Evolutionary conservation across 139 green algal species (phyloP).

Genomic region (Picochlorum sp.): DNA sequence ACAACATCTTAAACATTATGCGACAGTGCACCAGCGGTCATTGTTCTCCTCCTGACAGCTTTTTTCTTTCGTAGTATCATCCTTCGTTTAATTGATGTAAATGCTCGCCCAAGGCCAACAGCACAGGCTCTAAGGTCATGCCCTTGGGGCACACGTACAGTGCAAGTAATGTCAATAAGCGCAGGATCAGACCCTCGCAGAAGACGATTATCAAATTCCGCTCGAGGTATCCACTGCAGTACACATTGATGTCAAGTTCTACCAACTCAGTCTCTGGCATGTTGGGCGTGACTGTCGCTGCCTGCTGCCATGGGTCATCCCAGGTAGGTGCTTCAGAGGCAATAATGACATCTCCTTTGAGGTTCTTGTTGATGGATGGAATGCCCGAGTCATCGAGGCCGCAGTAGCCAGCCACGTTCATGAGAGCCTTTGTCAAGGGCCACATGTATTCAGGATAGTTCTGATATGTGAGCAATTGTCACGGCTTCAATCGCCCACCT

Average conservation of each 20-base stretch:
- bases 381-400: conserved; percentile 3
- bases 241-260: conserved; percentile 17
- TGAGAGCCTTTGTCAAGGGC: conserved; percentile 15
- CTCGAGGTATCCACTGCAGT: conserved; percentile 16
- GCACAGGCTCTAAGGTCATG: conserved; percentile 8
- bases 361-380: conserved; percentile 1
- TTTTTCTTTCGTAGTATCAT: background rate
- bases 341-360: conserved; percentile 4
- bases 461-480: conserved; percentile 8
- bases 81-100: background rate
- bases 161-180: conserved; percentile 14
- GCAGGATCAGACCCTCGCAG: conserved; percentile 10
- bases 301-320: conserved; percentile 11
- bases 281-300: background rate
- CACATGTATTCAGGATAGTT: conserved; percentile 18
- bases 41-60: background rate
- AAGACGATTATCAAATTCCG: conserved; percentile 14
- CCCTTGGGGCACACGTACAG: conserved; percentile 17
- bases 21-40: conserved; percentile 1
- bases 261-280: background rate
- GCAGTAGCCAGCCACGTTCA: conserved; percentile 13
- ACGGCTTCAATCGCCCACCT: conserved; percentile 23
- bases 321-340: conserved; percentile 5
- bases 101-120: background rate
- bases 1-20: background rate